phyloP scores from a whole-genome alignment of 768 basidiomycete species.

The Rhodotorula kratochvilovae region DNA sequence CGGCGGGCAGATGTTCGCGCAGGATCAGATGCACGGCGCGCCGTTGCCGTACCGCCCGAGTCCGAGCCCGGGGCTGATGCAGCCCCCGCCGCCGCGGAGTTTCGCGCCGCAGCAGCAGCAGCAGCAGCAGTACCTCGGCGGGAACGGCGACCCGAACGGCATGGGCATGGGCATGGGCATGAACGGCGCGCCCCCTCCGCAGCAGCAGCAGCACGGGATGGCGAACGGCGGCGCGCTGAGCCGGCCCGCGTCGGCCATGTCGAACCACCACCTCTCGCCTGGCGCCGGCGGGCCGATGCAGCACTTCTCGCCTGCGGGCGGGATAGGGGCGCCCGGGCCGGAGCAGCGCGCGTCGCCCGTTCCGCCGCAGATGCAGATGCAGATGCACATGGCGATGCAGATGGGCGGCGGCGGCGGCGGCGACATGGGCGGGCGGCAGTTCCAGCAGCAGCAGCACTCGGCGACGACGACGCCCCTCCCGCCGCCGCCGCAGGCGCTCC shows the following conservation, averaged over 20 bases:
- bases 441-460: background rate
- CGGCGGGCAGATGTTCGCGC: slow-evolving; percentile 1
- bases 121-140: slow-evolving; percentile 5
- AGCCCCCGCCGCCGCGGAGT: background rate
- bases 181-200: background rate
- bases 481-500: background rate
- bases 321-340: background rate
- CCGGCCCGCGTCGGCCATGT: slow-evolving; percentile 31
- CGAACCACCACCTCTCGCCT: slow-evolving; percentile 24
- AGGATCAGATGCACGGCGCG: background rate
- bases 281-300: background rate
- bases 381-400: background rate
- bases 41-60: slow-evolving; percentile 19
- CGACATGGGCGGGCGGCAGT: background rate
- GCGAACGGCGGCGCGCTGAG: slow-evolving; percentile 15
- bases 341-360: background rate
- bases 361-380: background rate
- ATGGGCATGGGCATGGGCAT: slow-evolving; percentile 3
- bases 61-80: slow-evolving; percentile 15
- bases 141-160: background rate
- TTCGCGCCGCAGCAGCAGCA: slow-evolving; percentile 8
- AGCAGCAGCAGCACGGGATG: background rate
- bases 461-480: slow-evolving; percentile 3
- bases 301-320: background rate
- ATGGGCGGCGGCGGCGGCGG: background rate